Percentiles rank a stretch among this genome's conserved stretches.
Evolutionary conservation across 1,139 yeast species (phyloP).

Genomic region (Blastobotrys niveus): DNA sequence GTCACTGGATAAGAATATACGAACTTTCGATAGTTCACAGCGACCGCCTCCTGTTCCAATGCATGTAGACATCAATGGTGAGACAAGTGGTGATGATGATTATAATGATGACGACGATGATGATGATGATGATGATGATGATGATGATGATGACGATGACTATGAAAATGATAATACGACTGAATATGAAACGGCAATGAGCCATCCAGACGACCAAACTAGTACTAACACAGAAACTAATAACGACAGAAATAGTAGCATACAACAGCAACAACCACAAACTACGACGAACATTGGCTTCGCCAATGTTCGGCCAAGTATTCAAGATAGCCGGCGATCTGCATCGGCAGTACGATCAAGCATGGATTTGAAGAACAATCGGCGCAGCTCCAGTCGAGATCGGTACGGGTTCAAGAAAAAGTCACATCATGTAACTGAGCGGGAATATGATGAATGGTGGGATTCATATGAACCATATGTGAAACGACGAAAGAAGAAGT

Average conservation of each 20-base stretch:
- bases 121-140: conserved; percentile 1
- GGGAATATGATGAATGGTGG: conserved; percentile 75
- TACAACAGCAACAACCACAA: no score
- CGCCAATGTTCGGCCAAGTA: conserved; percentile 1
- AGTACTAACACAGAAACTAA: no score
- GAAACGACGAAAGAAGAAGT: conserved; percentile 60
- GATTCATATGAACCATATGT: conserved; percentile 56
- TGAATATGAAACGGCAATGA: neutral
- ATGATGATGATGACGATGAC: neutral
- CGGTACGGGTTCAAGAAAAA: conserved; percentile 80
- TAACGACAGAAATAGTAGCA: no score
- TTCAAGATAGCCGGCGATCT: conserved; percentile 12
- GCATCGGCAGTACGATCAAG: conserved; percentile 13
- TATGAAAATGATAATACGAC: neutral
- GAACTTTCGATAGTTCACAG: neutral
- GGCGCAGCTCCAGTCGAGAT: conserved; percentile 42
- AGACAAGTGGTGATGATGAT: conserved; percentile 1
- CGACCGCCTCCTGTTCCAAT: no score
- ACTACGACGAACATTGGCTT: neutral
- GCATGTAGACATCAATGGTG: neutral
- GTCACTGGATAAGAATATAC: neutral
- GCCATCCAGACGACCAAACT: neutral
- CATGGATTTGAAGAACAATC: conserved; percentile 12
- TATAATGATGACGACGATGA: neutral
- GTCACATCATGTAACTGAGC: conserved; percentile 45